Conservation (phyloP, 805 yeast species). For the Candida bentonensis region DNA sequence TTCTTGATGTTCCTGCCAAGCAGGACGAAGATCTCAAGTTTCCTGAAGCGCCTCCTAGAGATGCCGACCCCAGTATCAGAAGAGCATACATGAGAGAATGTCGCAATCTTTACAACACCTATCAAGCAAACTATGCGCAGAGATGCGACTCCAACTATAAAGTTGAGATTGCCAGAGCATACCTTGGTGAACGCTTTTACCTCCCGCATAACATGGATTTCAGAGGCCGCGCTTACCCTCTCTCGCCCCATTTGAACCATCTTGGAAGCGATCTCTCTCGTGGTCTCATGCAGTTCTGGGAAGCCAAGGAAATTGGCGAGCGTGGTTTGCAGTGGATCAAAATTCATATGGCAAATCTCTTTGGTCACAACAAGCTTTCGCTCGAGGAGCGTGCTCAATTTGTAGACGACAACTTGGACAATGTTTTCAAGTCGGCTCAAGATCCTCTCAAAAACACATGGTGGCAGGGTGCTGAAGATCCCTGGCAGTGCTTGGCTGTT, state of each 20-base stretch:
- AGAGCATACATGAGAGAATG: conserved; percentile 55
- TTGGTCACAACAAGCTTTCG: conserved; percentile 41
- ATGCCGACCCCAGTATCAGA: conserved; percentile 58
- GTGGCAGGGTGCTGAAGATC: conserved; percentile 48
- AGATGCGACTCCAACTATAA: conserved; percentile 92
- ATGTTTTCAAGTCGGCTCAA: conserved; percentile 30
- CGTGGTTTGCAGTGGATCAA: conserved; percentile 46
- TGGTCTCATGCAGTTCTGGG: conserved; percentile 45
- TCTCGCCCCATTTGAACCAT: conserved; percentile 50
- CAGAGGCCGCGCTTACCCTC: conserved; percentile 52
- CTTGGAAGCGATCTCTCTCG: conserved; percentile 49
- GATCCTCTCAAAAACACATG: conserved; percentile 36
- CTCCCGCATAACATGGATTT: conserved; percentile 54
- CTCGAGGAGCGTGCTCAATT: conserved; percentile 37
- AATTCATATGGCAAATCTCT: conserved; percentile 46
- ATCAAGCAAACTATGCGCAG: conserved; percentile 60
- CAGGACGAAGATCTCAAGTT: conserved; percentile 27
- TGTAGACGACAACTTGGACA: conserved; percentile 32
- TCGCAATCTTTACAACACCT: conserved; percentile 42
- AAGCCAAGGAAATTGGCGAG: conserved; percentile 38
- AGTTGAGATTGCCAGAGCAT: conserved; percentile 89
- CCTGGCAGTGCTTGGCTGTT: conserved; percentile 48
- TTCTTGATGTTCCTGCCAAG: conserved; percentile 53
- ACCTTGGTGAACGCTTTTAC: conserved; percentile 46
- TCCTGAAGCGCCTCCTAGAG: conserved; percentile 45